Base-by-base conservation (phyloP, 768 basidiomycete genomes). In the Amanita molliuscula region DNA sequence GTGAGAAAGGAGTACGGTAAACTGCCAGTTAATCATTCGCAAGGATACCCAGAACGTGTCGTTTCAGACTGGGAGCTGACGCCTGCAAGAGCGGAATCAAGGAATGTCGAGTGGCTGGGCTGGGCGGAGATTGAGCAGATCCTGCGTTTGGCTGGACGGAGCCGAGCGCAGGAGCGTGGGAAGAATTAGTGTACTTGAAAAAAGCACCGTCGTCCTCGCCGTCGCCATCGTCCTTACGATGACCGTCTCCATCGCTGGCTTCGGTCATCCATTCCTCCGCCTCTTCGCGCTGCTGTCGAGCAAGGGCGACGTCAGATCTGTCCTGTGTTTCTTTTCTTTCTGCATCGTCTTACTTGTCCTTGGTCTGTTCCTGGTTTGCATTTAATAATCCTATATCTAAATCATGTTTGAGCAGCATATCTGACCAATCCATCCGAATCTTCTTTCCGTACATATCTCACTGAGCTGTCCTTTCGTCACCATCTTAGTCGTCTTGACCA, bases 391-490 rank as follows among this genome's bases (percentile, higher is more conserved):
- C 49, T 50, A 36, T 43, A 41, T 38, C 31, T 54, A n/a, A 34
- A 25, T 47, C 10, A 37, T 26, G 37, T 53, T 46, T 47, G 42
- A 44, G 41, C 70, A 97, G 95, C 94, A 43, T 92, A 92, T 72
- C 79, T 94, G 62, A 90, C 92, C 29, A 98, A 97, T 66, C 95
- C 95, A 20, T 82, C 85, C 50, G 93, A 97, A 67, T 82, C 82
- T 42, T 92, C 92, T 6, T 97, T 99, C 67, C 82, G 94, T 47
- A 75, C 91, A 16, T 94, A 90, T 69, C 82, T 98, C 57, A 98
- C 94, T n/a, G 93, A 96, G 61, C 88, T 89, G 61, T 94, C 92
- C 21, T 97, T 99, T 65, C 88, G 94, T 47, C 88, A 89, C 49
- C 93, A 97, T 65, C 78, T 97, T 53, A 88, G 81, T 53, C 84